Base-by-base conservation (phyloP, 2,329 filamentous ascomycete genomes). In the Raffaelea albimanens region DNA sequence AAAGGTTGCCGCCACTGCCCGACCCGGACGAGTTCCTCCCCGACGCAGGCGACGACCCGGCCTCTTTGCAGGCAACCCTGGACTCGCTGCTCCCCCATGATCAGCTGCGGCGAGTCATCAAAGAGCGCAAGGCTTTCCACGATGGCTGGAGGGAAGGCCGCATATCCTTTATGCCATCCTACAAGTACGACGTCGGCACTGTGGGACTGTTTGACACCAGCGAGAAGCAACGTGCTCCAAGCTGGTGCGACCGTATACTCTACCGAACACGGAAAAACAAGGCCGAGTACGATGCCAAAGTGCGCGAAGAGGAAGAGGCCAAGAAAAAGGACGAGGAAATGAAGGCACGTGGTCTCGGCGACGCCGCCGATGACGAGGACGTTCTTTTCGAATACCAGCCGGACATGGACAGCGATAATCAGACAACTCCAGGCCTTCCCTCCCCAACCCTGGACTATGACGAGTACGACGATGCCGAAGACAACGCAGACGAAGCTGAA, bases 181-280 rank as follows among this genome's bases (percentile, higher is more conserved):
- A 98, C 66, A 98, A 98, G 63, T 98, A 98, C 57, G 94, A 98
- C 58, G 74, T 95, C 23, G 93, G 93, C n/a, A 95, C 85, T 25
- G 80, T 95, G 29, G 87, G 87, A 2, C 76, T 89, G 25, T 98
- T 96, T 61, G 94, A 98, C 66, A 88, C 90, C 0, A 95, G 90
- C 55, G 93, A 97, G 61, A 98, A 98, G 68, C 83, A 83, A 53
- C 78, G 94, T 46, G 85, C 87, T 2, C 93, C 93, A 3, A 95
- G 89, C 61, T 98, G 93, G 91, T 98, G 93, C 62, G 93, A 98
- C 66, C 84, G 93, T 16, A 90, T 98, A 41, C 66, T 98, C 1
- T 98, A 82, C 62, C 77, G 91, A 8, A 93, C 88, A 2, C 78
- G 83, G 38, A 76, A 72, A 42, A 82, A 93, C 58, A 82, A 77